Percentiles rank a stretch among this genome's conserved stretches.
Conservation (phyloP, 176 grass and related monocot genomes). For the Bromus sterilis region DNA sequence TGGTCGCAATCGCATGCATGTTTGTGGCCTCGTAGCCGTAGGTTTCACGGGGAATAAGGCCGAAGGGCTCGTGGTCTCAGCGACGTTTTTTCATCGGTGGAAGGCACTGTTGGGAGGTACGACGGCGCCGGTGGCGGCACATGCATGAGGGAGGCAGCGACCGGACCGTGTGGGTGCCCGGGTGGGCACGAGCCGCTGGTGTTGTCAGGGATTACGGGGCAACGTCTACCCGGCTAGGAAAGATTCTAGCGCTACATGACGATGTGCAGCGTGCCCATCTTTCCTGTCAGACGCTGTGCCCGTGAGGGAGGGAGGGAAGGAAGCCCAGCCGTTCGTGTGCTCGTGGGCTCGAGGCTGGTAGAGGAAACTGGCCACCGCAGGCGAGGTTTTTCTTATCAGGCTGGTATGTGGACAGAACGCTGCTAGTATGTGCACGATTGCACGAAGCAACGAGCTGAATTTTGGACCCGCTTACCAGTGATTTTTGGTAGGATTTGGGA, state of each 20-base stretch:
- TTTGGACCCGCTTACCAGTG: neutral
- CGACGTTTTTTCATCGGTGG: neutral
- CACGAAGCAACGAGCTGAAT: too few relatives aligned
- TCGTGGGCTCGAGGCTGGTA: neutral
- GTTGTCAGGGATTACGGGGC: neutral
- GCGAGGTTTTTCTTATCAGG: neutral
- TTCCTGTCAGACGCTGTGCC: neutral
- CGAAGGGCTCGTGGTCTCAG: neutral
- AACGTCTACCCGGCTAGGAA: neutral
- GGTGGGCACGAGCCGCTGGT: neutral
- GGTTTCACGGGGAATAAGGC: neutral
- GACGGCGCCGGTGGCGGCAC: neutral
- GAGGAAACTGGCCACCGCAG: neutral
- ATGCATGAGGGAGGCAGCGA: neutral
- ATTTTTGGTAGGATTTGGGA: neutral
- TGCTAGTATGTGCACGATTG: neutral
- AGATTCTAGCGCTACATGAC: constrained; percentile 6
- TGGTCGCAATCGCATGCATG: neutral
- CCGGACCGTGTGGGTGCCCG: neutral
- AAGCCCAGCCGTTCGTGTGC: neutral
- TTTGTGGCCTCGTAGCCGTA: neutral
- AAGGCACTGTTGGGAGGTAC: neutral
- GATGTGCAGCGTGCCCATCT: neutral
- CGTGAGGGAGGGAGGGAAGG: neutral
- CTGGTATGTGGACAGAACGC: neutral